Conservation (phyloP, 139 green algal species). For the Volvox africanus region DNA sequence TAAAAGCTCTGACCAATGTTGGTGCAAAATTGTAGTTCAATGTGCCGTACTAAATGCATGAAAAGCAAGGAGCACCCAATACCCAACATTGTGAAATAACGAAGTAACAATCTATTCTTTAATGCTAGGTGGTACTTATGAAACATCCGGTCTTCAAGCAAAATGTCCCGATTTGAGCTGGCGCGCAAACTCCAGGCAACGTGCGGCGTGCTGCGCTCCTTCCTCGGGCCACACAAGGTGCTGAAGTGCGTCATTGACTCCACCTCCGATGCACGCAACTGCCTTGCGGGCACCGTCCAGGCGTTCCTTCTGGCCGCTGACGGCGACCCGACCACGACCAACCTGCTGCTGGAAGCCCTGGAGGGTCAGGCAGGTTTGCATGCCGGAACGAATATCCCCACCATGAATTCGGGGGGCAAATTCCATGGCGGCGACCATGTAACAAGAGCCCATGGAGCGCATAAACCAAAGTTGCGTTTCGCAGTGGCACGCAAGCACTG, state of each 20-base stretch:
- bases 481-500: neutral
- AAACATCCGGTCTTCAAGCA: too few species aligned
- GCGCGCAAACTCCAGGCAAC: slow-evolving; percentile 14
- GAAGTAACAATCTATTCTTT: too few species aligned
- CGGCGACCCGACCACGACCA: slow-evolving; percentile 44
- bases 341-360: slow-evolving; percentile 48
- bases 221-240: slow-evolving; percentile 23
- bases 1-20: too few species aligned
- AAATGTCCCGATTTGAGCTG: neutral
- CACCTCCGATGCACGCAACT: neutral
- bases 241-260: slow-evolving; percentile 33
- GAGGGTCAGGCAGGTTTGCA: slow-evolving; percentile 30
- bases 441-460: neutral
- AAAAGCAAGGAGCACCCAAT: too few species aligned
- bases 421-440: neutral
- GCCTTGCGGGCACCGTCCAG: slow-evolving; percentile 30
- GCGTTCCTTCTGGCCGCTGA: slow-evolving; percentile 40
- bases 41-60: too few species aligned
- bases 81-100: too few species aligned
- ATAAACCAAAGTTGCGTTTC: neutral
- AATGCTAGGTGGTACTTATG: too few species aligned
- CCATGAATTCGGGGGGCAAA: neutral
- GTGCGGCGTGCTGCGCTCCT: neutral
- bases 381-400: neutral
- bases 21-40: too few species aligned